These are phyloP conservation scores for Jatropha curcas DNA, from an alignment of 345 rosid genomes.

Conservation along the genomic window DNA sequence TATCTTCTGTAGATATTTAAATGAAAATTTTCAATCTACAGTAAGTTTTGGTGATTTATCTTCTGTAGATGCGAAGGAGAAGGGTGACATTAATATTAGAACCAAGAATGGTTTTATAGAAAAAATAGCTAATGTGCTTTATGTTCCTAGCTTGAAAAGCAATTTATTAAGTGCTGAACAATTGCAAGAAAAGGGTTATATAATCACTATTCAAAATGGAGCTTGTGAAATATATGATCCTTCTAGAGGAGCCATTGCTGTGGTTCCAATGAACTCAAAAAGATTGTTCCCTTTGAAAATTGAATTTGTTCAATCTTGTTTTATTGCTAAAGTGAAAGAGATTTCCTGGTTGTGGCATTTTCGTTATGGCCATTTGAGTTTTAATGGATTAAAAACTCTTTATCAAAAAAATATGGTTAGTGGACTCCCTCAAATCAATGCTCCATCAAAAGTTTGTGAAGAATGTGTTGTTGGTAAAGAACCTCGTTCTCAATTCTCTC, in stretches of 20 bases:
- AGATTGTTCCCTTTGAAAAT: background rate
- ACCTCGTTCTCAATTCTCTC: background rate
- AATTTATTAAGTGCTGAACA: background rate
- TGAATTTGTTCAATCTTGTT: background rate
- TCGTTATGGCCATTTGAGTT: background rate
- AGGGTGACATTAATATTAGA: background rate
- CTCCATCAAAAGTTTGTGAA: background rate
- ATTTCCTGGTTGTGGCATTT: background rate
- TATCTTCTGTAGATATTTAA: too few relatives aligned
- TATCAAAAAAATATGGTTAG: background rate
- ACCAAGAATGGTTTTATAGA: background rate
- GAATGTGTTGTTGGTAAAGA: background rate
- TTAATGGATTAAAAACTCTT: too few relatives aligned
- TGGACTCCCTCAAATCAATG: background rate
- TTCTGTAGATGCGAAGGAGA: background rate
- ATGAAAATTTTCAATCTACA: background rate
- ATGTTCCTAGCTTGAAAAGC: background rate
- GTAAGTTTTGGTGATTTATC: constrained; percentile 14
- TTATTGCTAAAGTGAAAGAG: background rate
- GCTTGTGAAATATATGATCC: background rate
- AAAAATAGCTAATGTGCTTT: background rate
- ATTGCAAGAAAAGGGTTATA: background rate
- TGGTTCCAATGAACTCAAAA: background rate
- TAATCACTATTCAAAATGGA: too few relatives aligned
- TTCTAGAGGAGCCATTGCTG: background rate